These are phyloP conservation scores for Pulveroboletus frians DNA, from an alignment of 768 basidiomycete genomes.

Conservation along the genomic window DNA sequence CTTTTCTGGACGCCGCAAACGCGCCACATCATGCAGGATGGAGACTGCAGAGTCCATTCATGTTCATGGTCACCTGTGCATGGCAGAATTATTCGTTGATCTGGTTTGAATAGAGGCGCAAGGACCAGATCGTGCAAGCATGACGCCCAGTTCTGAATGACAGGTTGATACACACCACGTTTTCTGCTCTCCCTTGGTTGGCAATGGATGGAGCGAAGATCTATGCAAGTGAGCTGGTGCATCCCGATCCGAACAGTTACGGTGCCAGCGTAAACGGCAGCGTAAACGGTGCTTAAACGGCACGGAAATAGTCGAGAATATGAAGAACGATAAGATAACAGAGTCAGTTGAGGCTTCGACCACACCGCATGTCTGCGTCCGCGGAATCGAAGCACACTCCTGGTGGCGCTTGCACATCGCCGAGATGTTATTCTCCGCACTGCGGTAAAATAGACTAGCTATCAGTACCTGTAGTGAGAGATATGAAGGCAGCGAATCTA, in stretches of 20 bases:
- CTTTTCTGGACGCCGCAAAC: slow-evolving; percentile 8
- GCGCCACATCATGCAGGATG: slow-evolving; percentile 19
- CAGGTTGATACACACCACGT: not conserved
- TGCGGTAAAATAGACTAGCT: slow-evolving; percentile 1
- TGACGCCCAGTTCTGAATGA: not conserved
- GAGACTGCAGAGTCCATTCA: not conserved
- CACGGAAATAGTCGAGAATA: slow-evolving; percentile 10
- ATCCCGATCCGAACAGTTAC: not conserved
- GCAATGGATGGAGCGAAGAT: not conserved
- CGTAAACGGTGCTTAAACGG: slow-evolving; percentile 19
- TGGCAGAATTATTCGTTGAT: slow-evolving; percentile 14
- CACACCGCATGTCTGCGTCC: slow-evolving; percentile 11
- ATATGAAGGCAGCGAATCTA: not conserved
- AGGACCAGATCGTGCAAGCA: not conserved
- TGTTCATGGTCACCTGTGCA: not conserved
- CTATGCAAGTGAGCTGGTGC: slow-evolving; percentile 8
- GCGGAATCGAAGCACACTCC: slow-evolving; percentile 16
- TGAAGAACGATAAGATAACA: slow-evolving; percentile 25
- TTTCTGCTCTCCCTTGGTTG: not conserved
- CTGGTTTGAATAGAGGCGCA: slow-evolving; percentile 7
- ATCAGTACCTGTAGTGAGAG: not conserved
- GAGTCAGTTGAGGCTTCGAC: slow-evolving; percentile 12
- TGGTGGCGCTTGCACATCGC: not conserved
- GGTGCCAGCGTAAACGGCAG: slow-evolving; percentile 7
- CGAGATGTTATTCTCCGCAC: slow-evolving; percentile 3